phyloP scores from a whole-genome alignment of 2,329 filamentous ascomycete species.

The Venturiaceae sp. region DNA sequence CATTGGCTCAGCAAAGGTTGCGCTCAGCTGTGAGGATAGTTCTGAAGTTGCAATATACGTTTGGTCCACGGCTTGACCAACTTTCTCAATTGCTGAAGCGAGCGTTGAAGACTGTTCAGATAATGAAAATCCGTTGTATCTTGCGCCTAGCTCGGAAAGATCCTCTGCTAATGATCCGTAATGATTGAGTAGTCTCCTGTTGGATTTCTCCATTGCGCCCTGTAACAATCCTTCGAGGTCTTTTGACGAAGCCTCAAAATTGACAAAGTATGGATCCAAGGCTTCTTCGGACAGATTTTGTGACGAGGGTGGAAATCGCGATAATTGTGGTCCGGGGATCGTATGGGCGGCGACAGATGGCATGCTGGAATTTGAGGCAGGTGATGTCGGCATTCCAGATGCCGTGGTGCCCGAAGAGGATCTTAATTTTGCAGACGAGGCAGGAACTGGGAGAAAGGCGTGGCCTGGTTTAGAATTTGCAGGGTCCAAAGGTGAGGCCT shows the following conservation, averaged over 20 bases:
- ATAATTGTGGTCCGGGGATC: conserved; percentile 54
- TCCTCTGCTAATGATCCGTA: conserved; percentile 76
- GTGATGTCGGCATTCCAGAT: conserved; percentile 44
- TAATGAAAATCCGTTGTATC: conserved; percentile 92
- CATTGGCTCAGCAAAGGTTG: conserved; percentile 95
- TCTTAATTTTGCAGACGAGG: conserved; percentile 77
- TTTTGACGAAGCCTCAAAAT: conserved; percentile 84
- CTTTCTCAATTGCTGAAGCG: conserved; percentile 83
- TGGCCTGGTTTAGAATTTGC: conserved; percentile 88
- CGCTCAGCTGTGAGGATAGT: conserved; percentile 75
- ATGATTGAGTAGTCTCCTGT: conserved; percentile 78
- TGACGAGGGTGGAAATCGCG: conserved; percentile 73
- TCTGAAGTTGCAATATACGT: conserved; percentile 96
- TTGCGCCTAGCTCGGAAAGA: conserved; percentile 85
- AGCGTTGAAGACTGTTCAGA: conserved; percentile 85
- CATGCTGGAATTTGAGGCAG: conserved; percentile 37
- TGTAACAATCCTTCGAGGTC: conserved; percentile 82
- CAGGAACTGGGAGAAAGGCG: conserved; percentile 76
- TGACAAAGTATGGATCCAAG: conserved; percentile 89
- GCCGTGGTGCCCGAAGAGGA: conserved; percentile 32
- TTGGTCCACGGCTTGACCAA: conserved; percentile 89
- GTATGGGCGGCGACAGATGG: conserved; percentile 47
- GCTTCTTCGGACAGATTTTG: conserved; percentile 76
- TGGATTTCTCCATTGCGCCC: conserved; percentile 95
- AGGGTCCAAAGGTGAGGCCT: conserved; percentile 88